These are phyloP conservation scores for Notholithocarpus densiflorus DNA, from an alignment of 306 rosid genomes.

Conservation along the genomic window DNA sequence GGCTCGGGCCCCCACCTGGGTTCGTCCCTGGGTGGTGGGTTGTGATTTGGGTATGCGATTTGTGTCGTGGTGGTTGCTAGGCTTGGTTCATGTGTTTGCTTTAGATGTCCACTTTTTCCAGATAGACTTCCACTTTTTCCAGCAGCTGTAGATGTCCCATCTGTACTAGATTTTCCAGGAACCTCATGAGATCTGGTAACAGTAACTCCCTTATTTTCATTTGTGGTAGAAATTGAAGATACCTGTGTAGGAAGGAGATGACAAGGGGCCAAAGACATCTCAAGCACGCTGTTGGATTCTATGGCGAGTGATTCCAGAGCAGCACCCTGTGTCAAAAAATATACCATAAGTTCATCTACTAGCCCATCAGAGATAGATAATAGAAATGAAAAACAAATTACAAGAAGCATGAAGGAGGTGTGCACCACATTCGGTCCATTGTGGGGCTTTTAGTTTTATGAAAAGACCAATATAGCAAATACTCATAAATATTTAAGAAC, in stretches of 20 bases:
- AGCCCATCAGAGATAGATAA: background rate
- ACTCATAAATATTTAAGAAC: no score
- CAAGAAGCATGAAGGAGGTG: no score
- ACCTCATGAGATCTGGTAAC: constrained; percentile 99
- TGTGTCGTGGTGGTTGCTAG: no score
- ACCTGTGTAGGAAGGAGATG: constrained; percentile 76
- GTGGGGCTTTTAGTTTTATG: no score
- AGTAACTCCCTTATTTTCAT: constrained; percentile 99
- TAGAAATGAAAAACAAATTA: background rate
- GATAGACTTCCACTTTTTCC: constrained; percentile 80
- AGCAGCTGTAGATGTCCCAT: constrained; percentile 93
- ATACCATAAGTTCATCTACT: constrained; percentile 27
- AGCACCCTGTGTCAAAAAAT: constrained; percentile 42
- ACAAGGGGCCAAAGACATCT: constrained; percentile 48
- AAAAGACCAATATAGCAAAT: no score
- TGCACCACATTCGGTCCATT: no score
- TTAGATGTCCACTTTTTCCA: constrained; percentile 75
- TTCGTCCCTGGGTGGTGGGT: no score
- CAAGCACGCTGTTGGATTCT: constrained; percentile 53
- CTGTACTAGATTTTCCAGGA: constrained; percentile 99
- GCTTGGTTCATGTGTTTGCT: no score
- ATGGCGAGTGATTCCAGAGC: constrained; percentile 44
- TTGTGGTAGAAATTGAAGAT: constrained; percentile 93
- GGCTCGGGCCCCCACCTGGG: no score
- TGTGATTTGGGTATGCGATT: no score